These are phyloP conservation scores for Sporothrix mexicana DNA, from an alignment of 2,329 filamentous ascomycete genomes.

Conservation along the genomic window DNA sequence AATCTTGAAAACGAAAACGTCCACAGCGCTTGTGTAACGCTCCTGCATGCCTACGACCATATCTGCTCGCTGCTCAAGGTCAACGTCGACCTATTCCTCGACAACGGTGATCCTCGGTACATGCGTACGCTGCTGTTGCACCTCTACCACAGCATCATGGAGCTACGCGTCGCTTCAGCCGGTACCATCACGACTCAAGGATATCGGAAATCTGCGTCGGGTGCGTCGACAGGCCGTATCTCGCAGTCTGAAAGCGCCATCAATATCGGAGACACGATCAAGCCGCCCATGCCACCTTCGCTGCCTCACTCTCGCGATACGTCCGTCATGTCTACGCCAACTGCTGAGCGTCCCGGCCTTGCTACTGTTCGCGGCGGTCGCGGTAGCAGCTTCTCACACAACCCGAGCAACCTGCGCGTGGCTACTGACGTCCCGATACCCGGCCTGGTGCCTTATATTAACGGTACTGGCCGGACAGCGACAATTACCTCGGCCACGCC, in stretches of 20 bases:
- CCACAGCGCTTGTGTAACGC: constrained; percentile 65
- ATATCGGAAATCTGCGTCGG: constrained; percentile 37
- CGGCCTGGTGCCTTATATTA: constrained; percentile 51
- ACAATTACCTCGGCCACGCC: constrained; percentile 69
- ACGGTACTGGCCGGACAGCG: constrained; percentile 57
- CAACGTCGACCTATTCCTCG: constrained; percentile 68
- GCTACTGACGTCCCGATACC: constrained; percentile 59
- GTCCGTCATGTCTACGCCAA: constrained; percentile 52
- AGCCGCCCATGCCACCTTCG: constrained; percentile 51
- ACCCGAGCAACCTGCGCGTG: constrained; percentile 61
- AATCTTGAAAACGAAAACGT: constrained; percentile 67
- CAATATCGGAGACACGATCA: constrained; percentile 50
- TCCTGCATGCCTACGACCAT: constrained; percentile 69
- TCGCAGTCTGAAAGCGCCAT: constrained; percentile 39
- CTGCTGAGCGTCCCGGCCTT: constrained; percentile 53
- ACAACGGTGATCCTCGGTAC: constrained; percentile 70
- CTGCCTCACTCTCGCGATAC: constrained; percentile 44
- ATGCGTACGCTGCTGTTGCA: constrained; percentile 68
- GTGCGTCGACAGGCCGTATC: constrained; percentile 16
- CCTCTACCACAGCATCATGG: constrained; percentile 71
- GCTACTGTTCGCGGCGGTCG: constrained; percentile 48
- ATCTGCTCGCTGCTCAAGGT: constrained; percentile 65
- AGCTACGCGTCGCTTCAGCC: constrained; percentile 61
- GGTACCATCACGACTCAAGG: constrained; percentile 42
- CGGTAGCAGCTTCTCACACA: constrained; percentile 49